phyloP scores from a whole-genome alignment of 2,329 filamentous ascomycete species.

The Colletotrichum cereale region DNA sequence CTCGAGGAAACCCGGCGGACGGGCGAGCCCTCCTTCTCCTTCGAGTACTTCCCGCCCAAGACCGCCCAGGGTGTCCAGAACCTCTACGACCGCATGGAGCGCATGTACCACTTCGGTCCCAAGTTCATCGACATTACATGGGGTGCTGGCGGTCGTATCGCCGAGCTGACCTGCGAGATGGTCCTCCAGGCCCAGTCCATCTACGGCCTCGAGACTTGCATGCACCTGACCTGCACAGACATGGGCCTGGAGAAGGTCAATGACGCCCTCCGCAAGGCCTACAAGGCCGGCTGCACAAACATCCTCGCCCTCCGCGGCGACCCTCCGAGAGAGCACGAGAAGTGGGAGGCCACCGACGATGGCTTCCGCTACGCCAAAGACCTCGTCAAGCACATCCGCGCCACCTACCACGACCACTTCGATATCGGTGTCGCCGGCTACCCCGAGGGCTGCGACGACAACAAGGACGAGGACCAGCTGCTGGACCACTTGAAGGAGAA shows the following conservation, averaged over 20 bases:
- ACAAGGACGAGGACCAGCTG: slow-evolving; percentile 85
- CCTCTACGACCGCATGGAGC: slow-evolving; percentile 99
- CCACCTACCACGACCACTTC: slow-evolving; percentile 80
- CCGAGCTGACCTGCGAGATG: slow-evolving; percentile 96
- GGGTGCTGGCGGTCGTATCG: slow-evolving; percentile 93
- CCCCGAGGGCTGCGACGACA: slow-evolving; percentile 94
- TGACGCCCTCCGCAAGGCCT: slow-evolving; percentile 86
- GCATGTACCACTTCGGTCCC: slow-evolving; percentile 94
- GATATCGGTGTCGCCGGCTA: slow-evolving; percentile 98
- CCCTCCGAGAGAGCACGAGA: slow-evolving; percentile 91
- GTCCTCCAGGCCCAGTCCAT: slow-evolving; percentile 94
- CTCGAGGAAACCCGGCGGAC: slow-evolving; percentile 83
- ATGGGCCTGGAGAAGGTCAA: slow-evolving; percentile 96
- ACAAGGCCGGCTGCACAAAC: slow-evolving; percentile 96
- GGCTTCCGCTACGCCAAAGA: slow-evolving; percentile 95
- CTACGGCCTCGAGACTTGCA: slow-evolving; percentile 97
- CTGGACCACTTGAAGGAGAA: slow-evolving; percentile 94
- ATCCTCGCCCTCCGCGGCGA: slow-evolving; percentile 95
- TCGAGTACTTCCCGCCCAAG: slow-evolving; percentile 99
- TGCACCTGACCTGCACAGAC: slow-evolving; percentile 98
- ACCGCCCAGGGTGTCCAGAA: slow-evolving; percentile 98
- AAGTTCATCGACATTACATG: slow-evolving; percentile 99
- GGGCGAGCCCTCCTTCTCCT: slow-evolving; percentile 91
- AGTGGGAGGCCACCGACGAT: slow-evolving; percentile 89
- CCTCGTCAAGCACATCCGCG: slow-evolving; percentile 85